Conservation (phyloP, 2,329 filamentous ascomycete genomes). For the Endocalyx cinctus region DNA sequence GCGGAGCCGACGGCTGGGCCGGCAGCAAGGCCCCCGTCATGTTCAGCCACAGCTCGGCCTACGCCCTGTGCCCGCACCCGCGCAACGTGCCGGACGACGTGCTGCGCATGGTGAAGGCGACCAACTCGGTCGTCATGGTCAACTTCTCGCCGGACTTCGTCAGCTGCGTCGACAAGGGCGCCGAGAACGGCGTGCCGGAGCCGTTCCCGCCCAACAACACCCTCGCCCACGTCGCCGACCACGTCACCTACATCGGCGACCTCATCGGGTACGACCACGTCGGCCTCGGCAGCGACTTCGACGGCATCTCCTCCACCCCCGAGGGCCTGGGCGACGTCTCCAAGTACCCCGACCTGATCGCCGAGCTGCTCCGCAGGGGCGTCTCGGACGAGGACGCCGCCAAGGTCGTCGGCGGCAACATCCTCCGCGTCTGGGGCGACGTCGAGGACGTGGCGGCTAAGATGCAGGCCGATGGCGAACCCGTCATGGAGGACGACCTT, state of each 20-base stretch:
- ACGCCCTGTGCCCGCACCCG: conserved; percentile 77
- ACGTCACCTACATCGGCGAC: conserved; percentile 78
- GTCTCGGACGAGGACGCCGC: conserved; percentile 68
- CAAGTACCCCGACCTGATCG: conserved; percentile 74
- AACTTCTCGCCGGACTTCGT: conserved; percentile 84
- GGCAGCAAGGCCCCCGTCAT: conserved; percentile 80
- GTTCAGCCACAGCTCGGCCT: conserved; percentile 82
- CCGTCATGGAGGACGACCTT: conserved; percentile 50
- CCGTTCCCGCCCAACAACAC: conserved; percentile 66
- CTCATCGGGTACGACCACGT: conserved; percentile 84
- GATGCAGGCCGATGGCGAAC: conserved; percentile 56
- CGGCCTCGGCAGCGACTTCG: conserved; percentile 85
- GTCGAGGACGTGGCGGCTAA: conserved; percentile 67
- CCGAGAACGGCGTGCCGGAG: conserved; percentile 61
- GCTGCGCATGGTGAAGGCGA: conserved; percentile 68
- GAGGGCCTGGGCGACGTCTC: conserved; percentile 78
- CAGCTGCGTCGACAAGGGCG: conserved; percentile 60
- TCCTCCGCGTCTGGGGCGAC: conserved; percentile 78
- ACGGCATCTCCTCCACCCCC: conserved; percentile 66
- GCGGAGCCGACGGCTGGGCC: conserved; percentile 51
- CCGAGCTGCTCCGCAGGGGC: conserved; percentile 67
- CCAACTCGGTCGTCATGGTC: conserved; percentile 79
- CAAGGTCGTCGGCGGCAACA: conserved; percentile 74
- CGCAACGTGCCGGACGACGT: conserved; percentile 87
- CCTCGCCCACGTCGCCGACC: conserved; percentile 70